phyloP scores from a whole-genome alignment of 495 filamentous ascomycete species.

The Amphirosellinia nigrospora region DNA sequence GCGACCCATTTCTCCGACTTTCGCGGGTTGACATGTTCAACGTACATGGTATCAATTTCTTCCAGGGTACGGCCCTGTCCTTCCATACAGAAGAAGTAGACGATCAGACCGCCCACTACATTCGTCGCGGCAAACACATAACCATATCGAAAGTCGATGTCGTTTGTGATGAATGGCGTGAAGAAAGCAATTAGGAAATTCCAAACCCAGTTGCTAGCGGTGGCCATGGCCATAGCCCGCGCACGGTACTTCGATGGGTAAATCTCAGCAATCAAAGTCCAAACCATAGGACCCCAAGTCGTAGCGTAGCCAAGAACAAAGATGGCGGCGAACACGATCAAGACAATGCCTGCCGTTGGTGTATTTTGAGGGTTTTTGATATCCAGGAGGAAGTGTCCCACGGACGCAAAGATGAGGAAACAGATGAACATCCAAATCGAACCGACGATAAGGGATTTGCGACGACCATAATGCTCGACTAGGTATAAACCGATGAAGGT shows the following conservation, averaged over 20 bases:
- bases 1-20: conserved; percentile 17
- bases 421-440: conserved; percentile 73
- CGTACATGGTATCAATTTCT: conserved; percentile 78
- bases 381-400: conserved; percentile 64
- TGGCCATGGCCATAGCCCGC: conserved; percentile 71
- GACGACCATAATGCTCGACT: conserved; percentile 73
- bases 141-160: conserved; percentile 77
- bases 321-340: conserved; percentile 80
- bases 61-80: conserved; percentile 56
- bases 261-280: conserved; percentile 76
- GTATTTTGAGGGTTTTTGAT: conserved; percentile 50
- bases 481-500: conserved; percentile 76
- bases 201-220: conserved; percentile 80
- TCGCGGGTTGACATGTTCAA: conserved; percentile 11
- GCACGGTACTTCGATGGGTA: conserved; percentile 76
- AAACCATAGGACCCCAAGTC: conserved; percentile 83
- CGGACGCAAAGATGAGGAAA: conserved; percentile 77
- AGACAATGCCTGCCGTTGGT: conserved; percentile 61
- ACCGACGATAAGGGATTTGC: conserved; percentile 69
- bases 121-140: conserved; percentile 80
- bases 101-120: conserved; percentile 65
- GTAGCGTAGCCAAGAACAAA: conserved; percentile 66
- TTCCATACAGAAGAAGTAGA: conserved; percentile 72
- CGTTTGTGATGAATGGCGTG: conserved; percentile 73
- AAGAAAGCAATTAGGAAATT: conserved; percentile 87